Evolutionary conservation across 2,329 filamentous ascomycete species (phyloP).

Genomic region (Colletotrichum godetiae): DNA sequence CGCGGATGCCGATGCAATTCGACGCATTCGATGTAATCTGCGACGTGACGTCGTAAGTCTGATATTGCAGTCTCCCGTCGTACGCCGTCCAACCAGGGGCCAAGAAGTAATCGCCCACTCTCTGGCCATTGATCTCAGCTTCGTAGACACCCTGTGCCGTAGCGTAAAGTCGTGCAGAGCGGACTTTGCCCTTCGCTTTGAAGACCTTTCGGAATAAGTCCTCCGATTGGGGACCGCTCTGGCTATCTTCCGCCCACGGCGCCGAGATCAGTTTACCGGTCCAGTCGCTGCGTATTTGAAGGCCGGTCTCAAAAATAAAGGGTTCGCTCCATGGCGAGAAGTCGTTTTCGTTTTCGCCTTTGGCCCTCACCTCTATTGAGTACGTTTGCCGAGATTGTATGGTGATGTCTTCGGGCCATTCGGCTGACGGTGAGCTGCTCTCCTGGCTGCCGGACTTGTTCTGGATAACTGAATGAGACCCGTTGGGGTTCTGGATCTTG

Average conservation of each 20-base stretch:
- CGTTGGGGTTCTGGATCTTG: not conserved
- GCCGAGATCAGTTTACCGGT: not conserved
- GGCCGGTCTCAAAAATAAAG: not conserved
- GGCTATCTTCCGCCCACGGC: not conserved
- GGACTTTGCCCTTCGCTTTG: not conserved
- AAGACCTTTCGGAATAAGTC: conserved; percentile 49
- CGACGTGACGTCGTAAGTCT: conserved; percentile 62
- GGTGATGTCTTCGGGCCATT: not conserved
- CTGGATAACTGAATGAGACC: not conserved
- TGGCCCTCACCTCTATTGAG: not conserved
- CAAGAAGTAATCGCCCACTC: conserved; percentile 53
- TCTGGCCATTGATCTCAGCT: conserved; percentile 57
- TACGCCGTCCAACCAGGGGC: conserved; percentile 67
- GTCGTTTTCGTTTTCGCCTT: not conserved
- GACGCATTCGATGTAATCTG: conserved; percentile 47
- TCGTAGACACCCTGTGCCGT: conserved; percentile 58
- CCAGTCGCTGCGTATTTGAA: not conserved
- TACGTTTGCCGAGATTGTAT: not conserved
- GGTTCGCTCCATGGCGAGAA: not conserved
- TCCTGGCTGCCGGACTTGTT: not conserved
- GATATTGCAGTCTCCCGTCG: conserved; percentile 60
- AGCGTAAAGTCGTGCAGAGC: conserved; percentile 53
- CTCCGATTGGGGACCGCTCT: conserved; percentile 16
- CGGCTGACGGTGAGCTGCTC: not conserved
- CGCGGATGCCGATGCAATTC: conserved; percentile 50